These are phyloP conservation scores for Stentor roeselii DNA, from an alignment of 73 alveolate genomes.

Conservation along the genomic window DNA sequence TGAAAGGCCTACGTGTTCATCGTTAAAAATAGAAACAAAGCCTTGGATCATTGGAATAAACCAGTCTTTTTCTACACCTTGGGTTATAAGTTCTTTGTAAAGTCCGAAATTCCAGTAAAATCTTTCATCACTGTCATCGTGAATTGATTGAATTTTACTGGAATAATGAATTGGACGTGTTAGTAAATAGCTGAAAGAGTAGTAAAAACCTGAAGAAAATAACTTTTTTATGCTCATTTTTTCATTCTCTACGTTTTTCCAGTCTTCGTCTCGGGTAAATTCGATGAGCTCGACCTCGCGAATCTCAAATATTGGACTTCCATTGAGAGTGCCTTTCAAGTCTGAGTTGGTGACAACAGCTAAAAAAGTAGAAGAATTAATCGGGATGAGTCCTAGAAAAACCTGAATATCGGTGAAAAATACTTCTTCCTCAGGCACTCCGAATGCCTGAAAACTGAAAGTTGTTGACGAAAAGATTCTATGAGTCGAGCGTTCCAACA, in stretches of 20 bases:
- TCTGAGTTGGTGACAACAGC: neutral
- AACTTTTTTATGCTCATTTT: neutral
- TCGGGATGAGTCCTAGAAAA: constrained; percentile 8
- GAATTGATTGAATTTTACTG: neutral
- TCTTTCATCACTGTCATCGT: neutral
- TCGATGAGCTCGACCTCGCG: constrained; percentile 9
- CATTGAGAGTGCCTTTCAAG: neutral
- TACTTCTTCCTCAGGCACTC: neutral
- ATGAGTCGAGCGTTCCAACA: neutral
- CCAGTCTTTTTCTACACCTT: neutral
- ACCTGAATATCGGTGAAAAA: neutral
- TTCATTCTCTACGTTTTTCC: neutral
- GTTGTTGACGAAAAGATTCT: neutral
- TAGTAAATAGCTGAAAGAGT: neutral
- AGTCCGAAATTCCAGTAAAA: constrained; percentile 16
- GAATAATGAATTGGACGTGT: neutral
- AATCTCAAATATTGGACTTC: neutral
- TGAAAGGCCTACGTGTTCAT: neutral
- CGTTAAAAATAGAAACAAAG: neutral
- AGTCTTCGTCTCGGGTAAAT: neutral
- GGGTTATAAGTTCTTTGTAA: neutral
- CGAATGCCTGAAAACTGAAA: neutral
- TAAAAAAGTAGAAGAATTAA: neutral
- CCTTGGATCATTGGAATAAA: neutral
- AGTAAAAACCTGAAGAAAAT: neutral